Evolutionary conservation across 495 filamentous ascomycete species (phyloP), one percentile per base, ranked within the genome.

Genomic region (Mycothermus thermophilus): DNA sequence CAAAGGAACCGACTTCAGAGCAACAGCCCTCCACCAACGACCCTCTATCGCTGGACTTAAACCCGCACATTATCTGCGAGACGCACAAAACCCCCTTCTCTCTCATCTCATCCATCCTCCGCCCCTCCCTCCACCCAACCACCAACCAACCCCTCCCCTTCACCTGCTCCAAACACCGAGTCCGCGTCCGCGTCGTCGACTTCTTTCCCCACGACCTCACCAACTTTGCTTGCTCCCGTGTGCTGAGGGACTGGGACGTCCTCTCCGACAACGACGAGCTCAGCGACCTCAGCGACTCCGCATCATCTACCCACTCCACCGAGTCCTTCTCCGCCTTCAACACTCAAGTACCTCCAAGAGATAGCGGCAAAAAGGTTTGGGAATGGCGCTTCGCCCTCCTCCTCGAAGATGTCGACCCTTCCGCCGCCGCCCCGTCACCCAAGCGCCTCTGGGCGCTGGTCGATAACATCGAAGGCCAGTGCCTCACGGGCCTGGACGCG

Each of bases 311-410:
- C 5, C 10, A 37, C 7, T 43, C 41, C 9, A 35, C 35, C 10
- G 38, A 41, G 8, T 44, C 42, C 33, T 40, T 43, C 8, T 11
- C 25, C 5, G 20, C 14, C 14, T 25, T 13, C 16, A 18, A 27
- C 18, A n/a, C n/a, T n/a, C n/a, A n/a, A n/a, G n/a, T n/a, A n/a
- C n/a, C n/a, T n/a, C n/a, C n/a, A n/a, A n/a, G n/a, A n/a, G n/a
- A n/a, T n/a, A 20, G 43, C 0, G 45, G 48, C 13, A n/a, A 32
- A 4, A 57, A 55, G 13, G 47, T 50, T 18, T 90, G 81, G 82
- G 72, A 83, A 48, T 92, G 84, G 84, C 70, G 73, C 16, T 92
- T 93, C 46, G 68, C 64, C 21, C 62, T 93, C 25, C 60, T 77
- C 7, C 71, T 93, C 10, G 76, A 86, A 52, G 74, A 79, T 38